These are phyloP conservation scores for Cordia subcordata DNA, from an alignment of 257 asterid genomes.

Conservation along the genomic window DNA sequence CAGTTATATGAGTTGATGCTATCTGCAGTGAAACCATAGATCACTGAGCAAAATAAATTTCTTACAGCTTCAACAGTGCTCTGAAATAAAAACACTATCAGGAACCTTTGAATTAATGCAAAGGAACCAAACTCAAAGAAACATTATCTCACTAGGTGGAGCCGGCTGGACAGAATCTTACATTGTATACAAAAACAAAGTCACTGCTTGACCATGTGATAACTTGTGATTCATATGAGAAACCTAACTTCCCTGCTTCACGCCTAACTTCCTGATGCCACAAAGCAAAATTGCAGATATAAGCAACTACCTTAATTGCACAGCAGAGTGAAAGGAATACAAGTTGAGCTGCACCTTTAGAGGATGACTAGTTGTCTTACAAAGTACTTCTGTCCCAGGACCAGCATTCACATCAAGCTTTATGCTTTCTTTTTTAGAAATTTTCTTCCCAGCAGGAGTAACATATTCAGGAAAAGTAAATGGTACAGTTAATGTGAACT, in stretches of 20 bases:
- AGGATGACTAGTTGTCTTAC: constrained; percentile 69
- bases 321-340: constrained; percentile 10
- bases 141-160: background rate
- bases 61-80: background rate
- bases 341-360: constrained; percentile 54
- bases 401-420: constrained; percentile 60
- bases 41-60: background rate
- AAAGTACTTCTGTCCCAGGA: constrained; percentile 56
- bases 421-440: constrained; percentile 80
- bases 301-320: constrained; percentile 6
- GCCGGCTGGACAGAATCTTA: constrained; percentile 24
- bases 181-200: constrained; percentile 54
- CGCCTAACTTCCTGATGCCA: constrained; percentile 52
- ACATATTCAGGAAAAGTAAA: constrained; percentile 83
- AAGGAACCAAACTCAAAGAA: background rate
- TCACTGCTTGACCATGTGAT: constrained; percentile 77
- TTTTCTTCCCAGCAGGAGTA: constrained; percentile 82
- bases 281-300: background rate
- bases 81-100: background rate
- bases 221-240: constrained; percentile 69
- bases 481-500: constrained; percentile 66
- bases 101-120: background rate
- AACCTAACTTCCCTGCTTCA: constrained; percentile 61
- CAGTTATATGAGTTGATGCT: constrained; percentile 45
- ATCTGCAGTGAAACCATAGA: constrained; percentile 42